These are phyloP conservation scores for Aspergillus unguis DNA, from an alignment of 2,329 filamentous ascomycete species.

Conservation along the genomic window DNA sequence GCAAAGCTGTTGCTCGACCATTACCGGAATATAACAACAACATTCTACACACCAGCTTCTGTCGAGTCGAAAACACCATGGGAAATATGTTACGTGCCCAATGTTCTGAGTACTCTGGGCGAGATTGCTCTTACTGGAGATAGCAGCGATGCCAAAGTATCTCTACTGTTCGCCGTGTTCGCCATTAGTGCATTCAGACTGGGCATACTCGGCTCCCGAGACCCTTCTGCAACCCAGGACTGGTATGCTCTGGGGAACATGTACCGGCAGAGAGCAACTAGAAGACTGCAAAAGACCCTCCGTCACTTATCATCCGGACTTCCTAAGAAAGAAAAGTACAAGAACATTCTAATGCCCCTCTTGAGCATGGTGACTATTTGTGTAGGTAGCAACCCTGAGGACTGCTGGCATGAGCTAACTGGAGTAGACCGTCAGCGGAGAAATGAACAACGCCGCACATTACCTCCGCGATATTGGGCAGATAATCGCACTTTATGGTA, in stretches of 20 bases:
- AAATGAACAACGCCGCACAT: slow-evolving; percentile 7
- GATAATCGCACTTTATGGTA: slow-evolving; percentile 3
- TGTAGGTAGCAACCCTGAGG: neutral
- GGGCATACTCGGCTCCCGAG: neutral
- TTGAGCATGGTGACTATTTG: slow-evolving; percentile 11
- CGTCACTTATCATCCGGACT: neutral
- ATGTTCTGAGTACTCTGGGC: slow-evolving; percentile 4
- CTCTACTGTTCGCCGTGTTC: slow-evolving; percentile 5
- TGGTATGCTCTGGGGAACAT: slow-evolving; percentile 5
- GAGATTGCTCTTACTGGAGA: slow-evolving; percentile 6
- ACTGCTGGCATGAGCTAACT: neutral
- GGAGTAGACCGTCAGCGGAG: slow-evolving; percentile 2
- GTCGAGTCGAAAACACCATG: slow-evolving; percentile 7
- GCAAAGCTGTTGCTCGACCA: slow-evolving; percentile 8
- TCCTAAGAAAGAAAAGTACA: slow-evolving; percentile 9
- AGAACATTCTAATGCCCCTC: slow-evolving; percentile 9
- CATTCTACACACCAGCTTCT: slow-evolving; percentile 5
- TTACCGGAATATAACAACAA: slow-evolving; percentile 2
- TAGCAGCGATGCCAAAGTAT: slow-evolving; percentile 6
- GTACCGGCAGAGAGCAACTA: slow-evolving; percentile 5
- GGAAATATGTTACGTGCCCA: slow-evolving; percentile 7
- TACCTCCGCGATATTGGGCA: slow-evolving; percentile 8
- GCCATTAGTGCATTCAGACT: slow-evolving; percentile 9
- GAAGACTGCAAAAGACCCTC: slow-evolving; percentile 1
- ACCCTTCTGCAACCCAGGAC: neutral